phyloP scores from a whole-genome alignment of 2,329 filamentous ascomycete genomes.

The Conoideocrella luteorostrata region DNA sequence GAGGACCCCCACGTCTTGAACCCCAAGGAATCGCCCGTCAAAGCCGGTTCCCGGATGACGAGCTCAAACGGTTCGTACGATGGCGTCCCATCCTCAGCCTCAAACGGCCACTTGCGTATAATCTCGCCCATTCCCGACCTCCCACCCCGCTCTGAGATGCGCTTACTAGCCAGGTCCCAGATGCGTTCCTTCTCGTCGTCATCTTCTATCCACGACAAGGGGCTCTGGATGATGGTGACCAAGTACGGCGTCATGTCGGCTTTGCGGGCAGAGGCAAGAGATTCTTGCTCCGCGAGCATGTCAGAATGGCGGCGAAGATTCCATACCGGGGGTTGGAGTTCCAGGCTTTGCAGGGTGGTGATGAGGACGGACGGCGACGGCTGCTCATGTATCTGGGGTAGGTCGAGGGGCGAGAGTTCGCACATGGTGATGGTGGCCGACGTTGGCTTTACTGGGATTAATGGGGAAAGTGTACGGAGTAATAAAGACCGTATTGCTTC shows the following conservation, averaged over 20 bases:
- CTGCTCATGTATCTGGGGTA: slow-evolving; percentile 77
- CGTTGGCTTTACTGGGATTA: too few relatives aligned
- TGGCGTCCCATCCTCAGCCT: slow-evolving; percentile 13
- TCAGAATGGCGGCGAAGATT: slow-evolving; percentile 38
- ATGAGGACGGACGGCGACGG: slow-evolving; percentile 61
- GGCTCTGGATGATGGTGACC: slow-evolving; percentile 60
- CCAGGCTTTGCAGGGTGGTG: slow-evolving; percentile 58
- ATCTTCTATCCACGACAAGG: slow-evolving; percentile 60
- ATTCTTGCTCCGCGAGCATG: slow-evolving; percentile 35
- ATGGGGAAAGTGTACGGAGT: too few relatives aligned
- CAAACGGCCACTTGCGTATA: slow-evolving; percentile 48
- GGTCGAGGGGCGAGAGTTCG: slow-evolving; percentile 41
- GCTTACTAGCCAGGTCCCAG: slow-evolving; percentile 72
- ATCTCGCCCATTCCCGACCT: slow-evolving; percentile 56
- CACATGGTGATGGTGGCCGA: slow-evolving; percentile 5
- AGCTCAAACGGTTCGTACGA: slow-evolving; percentile 49
- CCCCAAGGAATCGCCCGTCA: slow-evolving; percentile 83
- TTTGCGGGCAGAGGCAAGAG: slow-evolving; percentile 33
- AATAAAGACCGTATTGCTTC: too few relatives aligned
- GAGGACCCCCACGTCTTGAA: slow-evolving; percentile 95
- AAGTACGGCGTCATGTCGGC: slow-evolving; percentile 59
- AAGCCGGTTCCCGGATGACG: slow-evolving; percentile 73
- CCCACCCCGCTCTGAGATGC: slow-evolving; percentile 81
- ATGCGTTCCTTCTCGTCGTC: slow-evolving; percentile 61
- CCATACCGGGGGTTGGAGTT: slow-evolving; percentile 64